Evolutionary conservation across 352 stramenopile species (phyloP).

Genomic region (Globisporangium nodosum): DNA sequence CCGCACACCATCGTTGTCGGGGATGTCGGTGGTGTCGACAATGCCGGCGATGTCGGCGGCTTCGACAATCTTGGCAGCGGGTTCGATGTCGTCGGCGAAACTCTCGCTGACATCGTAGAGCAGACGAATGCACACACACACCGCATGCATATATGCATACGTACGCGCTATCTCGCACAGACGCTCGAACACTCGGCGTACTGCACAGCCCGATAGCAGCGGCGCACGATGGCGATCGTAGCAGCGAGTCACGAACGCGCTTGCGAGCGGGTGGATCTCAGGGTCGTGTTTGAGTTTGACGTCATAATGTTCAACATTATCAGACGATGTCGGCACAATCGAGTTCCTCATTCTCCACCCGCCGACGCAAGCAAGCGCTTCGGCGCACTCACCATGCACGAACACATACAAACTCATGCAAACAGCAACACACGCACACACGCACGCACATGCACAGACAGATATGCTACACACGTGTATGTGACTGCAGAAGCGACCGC

Average conservation of each 20-base stretch:
- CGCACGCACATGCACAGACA: background rate
- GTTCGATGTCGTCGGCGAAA: background rate
- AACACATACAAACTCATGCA: background rate
- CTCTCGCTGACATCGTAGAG: background rate
- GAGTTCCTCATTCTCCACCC: slow-evolving; percentile 5
- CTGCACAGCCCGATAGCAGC: too few species aligned
- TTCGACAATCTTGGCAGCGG: too few species aligned
- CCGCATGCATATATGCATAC: too few species aligned
- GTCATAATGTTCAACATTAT: slow-evolving; percentile 10
- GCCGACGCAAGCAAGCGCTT: background rate
- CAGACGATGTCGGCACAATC: slow-evolving; percentile 9
- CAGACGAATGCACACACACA: background rate
- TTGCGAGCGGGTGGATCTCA: slow-evolving; percentile 2
- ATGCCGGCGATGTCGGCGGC: too few species aligned
- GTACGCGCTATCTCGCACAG: too few species aligned
- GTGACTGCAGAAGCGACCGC: too few species aligned
- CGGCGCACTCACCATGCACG: background rate
- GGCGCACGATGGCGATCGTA: background rate
- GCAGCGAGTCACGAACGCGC: background rate
- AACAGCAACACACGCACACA: background rate
- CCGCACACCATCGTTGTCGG: too few species aligned
- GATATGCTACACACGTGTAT: too few species aligned
- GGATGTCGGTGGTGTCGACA: too few species aligned
- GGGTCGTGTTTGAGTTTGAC: slow-evolving; percentile 2
- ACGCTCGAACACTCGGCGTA: too few species aligned